Percentiles rank a stretch among this genome's conserved stretches.
Evolutionary conservation across 805 yeast species (phyloP).

Genomic region (Wickerhamiella dianesei): DNA sequence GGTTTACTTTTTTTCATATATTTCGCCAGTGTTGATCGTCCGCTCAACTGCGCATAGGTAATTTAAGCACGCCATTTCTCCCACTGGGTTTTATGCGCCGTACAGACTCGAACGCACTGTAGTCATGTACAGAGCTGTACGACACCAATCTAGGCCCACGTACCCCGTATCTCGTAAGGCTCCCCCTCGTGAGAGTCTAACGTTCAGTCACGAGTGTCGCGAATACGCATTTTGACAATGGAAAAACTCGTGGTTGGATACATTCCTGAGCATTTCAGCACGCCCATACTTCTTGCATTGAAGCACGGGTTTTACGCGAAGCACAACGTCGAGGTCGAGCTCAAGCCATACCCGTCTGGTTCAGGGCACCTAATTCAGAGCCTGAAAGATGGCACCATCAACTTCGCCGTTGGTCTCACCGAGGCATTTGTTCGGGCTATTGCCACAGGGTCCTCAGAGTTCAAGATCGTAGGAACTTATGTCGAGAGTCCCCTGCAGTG

Average conservation of each 20-base stretch:
- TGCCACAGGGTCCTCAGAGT: slow-evolving; percentile 52
- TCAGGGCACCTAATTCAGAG: slow-evolving; percentile 76
- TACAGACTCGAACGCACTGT: no score
- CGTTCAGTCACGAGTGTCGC: neutral
- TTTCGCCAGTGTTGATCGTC: neutral
- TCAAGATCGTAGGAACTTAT: slow-evolving; percentile 64
- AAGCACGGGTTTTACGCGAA: slow-evolving; percentile 41
- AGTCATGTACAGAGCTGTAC: no score
- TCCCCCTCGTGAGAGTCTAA: no score
- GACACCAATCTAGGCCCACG: no score
- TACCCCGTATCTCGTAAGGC: no score
- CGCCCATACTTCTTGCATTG: slow-evolving; percentile 67
- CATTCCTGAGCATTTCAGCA: slow-evolving; percentile 85
- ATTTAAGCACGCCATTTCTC: no score
- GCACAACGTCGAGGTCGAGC: slow-evolving; percentile 40
- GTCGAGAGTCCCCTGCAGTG: slow-evolving; percentile 79
- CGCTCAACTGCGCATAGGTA: no score
- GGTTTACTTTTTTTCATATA: neutral
- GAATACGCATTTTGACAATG: neutral
- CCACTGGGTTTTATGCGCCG: no score
- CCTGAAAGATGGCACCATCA: slow-evolving; percentile 44
- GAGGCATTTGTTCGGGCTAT: slow-evolving; percentile 82
- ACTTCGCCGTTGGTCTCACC: slow-evolving; percentile 77
- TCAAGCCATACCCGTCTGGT: slow-evolving; percentile 66
- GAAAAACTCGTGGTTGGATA: slow-evolving; percentile 43